Conservation (phyloP, 257 asterid species). For the Leonotis leonurus region DNA sequence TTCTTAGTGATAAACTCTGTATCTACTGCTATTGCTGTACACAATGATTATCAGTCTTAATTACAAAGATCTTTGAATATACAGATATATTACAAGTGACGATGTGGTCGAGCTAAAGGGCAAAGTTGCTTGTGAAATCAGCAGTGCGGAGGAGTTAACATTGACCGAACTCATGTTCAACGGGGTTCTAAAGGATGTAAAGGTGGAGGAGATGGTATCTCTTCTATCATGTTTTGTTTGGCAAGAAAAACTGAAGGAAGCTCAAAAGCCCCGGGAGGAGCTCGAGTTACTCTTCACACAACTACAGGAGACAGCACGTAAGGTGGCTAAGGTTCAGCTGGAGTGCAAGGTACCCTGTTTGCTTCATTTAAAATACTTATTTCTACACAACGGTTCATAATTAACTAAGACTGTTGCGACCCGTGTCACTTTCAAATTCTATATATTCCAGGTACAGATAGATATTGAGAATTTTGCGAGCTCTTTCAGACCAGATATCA, state of each 20-base stretch:
- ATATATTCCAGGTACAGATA: conserved; percentile 54
- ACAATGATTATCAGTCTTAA: conserved; percentile 1
- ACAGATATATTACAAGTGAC: conserved; percentile 71
- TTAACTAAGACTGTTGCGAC: not conserved
- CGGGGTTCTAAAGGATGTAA: conserved; percentile 72
- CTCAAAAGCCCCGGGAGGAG: conserved; percentile 84
- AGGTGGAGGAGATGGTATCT: conserved; percentile 89
- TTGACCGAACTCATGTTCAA: conserved; percentile 85
- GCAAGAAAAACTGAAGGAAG: conserved; percentile 94
- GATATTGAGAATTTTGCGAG: conserved; percentile 85
- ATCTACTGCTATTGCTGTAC: conserved; percentile 9
- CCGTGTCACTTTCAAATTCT: not conserved
- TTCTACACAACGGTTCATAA: not conserved
- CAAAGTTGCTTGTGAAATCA: conserved; percentile 89
- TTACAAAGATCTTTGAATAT: conserved; percentile 16
- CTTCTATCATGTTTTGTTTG: conserved; percentile 93
- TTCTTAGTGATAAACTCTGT: not conserved
- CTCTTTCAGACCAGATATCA: conserved; percentile 88
- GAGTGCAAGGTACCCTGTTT: conserved; percentile 78
- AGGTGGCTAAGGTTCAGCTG: conserved; percentile 90
- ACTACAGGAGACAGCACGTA: conserved; percentile 83
- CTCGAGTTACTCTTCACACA: conserved; percentile 72
- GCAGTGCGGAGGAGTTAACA: conserved; percentile 96
- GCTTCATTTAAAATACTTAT: not conserved
- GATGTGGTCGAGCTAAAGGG: conserved; percentile 90